Evolutionary conservation across 1,139 yeast species (phyloP).

Genomic region (Fermentozyma sake): DNA sequence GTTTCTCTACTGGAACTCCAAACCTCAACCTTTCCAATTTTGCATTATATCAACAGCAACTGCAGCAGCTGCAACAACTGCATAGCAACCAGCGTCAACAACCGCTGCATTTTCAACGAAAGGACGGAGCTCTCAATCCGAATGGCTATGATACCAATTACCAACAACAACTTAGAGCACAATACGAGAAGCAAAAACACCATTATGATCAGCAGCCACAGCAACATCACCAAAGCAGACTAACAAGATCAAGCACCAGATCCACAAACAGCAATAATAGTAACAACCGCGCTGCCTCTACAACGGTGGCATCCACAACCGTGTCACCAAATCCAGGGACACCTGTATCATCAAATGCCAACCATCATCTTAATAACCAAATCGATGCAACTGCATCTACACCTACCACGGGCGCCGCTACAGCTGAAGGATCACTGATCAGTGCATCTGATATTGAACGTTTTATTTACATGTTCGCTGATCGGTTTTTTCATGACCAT

Average conservation of each 20-base stretch:
- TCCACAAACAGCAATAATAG: constrained; percentile 3
- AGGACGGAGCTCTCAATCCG: constrained; percentile 6
- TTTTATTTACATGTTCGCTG: constrained; percentile 47
- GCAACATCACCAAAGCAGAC: constrained; percentile 6
- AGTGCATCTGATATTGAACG: constrained; percentile 43
- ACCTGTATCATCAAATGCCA: constrained; percentile 2
- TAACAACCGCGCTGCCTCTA: constrained; percentile 5
- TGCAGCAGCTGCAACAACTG: constrained; percentile 8
- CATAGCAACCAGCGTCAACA: constrained; percentile 7
- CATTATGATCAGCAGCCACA: constrained; percentile 11
- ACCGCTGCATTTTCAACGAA: constrained; percentile 5
- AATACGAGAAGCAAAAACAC: constrained; percentile 24
- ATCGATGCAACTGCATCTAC: constrained; percentile 1
- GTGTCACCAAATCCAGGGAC: constrained; percentile 4
- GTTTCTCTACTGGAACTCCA: constrained; percentile 18
- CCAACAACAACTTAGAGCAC: constrained; percentile 24
- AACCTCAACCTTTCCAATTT: constrained; percentile 10
- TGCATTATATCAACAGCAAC: constrained; percentile 9
- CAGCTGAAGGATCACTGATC: constrained; percentile 16
- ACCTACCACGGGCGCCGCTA: constrained; percentile 6
- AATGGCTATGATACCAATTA: constrained; percentile 21
- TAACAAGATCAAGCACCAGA: constrained; percentile 12
- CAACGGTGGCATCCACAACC: constrained; percentile 4
- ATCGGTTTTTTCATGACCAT: constrained; percentile 42
- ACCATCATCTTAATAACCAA: constrained; percentile 1